Evolutionary conservation across 2,329 filamentous ascomycete species (phyloP), one percentile per base, ranked within the genome.

Genomic region (Nakataea oryzae): DNA sequence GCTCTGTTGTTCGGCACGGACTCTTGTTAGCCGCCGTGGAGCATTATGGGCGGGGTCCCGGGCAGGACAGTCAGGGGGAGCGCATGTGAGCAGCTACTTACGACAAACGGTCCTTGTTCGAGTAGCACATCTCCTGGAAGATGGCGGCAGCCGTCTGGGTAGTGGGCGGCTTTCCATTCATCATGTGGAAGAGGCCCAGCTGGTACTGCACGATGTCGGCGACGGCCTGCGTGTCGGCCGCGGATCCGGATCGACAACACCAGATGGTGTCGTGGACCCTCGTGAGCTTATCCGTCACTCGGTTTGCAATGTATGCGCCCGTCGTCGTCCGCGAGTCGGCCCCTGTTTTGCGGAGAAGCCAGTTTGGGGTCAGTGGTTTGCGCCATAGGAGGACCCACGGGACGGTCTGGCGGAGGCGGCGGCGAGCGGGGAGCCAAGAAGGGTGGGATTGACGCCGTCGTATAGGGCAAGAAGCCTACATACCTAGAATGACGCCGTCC

Each of bases 201-300:
- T 99, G 91, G 76, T 97, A 97, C 74, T 96, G 91, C 55, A 99
- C 95, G 70, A 99, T 97, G 72, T 99, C 95, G 64, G 95, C 95
- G 59, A 99, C 92, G 59, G 95, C 95, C 78, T 99, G 95, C 64
- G 95, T 99, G 74, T 99, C 95, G 68, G 95, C 95, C 34, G 95
- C 95, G 29, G 95, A 99, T 60, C 95, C 95, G 65, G 95, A 97
- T 72, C 95, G 89, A 81, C 95, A 99, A 81, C 95, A 99, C 95
- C 95, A 99, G 78, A 99, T 97, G 64, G 93, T 97, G 77, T 99
- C 95, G 79, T 96, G 90, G 65, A 99, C 93, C 81, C 93, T 90
- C 71, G 95, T 99, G 74, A 99, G 87, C 83, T 99, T 99, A 84
- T 99, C 95, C 67, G 95, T 99, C 67, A 99, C 95, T 82, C 95